A percentile compares a stretch with the other conserved stretches of the same genome.
phyloP scores from a whole-genome alignment of 2,329 filamentous ascomycete species.

The Verticillium alfalfae region DNA sequence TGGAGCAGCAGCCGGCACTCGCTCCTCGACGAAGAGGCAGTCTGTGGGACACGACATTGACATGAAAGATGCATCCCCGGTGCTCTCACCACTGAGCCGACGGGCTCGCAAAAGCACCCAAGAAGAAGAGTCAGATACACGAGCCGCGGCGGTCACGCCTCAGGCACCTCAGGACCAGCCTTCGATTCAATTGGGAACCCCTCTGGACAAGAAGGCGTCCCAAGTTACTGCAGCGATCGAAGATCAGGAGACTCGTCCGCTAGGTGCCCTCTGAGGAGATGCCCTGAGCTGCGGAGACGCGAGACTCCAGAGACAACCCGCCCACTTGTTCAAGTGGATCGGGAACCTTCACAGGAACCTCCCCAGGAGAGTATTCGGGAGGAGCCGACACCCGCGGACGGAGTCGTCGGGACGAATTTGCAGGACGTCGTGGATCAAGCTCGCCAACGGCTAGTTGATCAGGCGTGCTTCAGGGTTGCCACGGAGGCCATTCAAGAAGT shows the following conservation, averaged over 20 bases:
- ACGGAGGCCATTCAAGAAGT: not conserved
- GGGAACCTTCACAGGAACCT: not conserved
- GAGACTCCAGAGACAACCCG: not conserved
- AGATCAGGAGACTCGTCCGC: not conserved
- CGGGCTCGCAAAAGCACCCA: not conserved
- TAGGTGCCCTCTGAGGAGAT: not conserved
- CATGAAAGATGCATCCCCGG: constrained; percentile 1
- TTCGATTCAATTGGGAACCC: not conserved
- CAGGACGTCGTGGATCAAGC: not conserved
- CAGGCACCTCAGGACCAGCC: not conserved
- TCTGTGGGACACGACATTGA: not conserved
- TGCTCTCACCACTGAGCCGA: not conserved
- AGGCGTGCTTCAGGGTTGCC: not conserved
- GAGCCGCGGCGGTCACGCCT: not conserved
- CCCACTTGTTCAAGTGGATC: not conserved
- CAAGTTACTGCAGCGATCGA: not conserved
- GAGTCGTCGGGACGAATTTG: not conserved
- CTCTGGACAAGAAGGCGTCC: not conserved
- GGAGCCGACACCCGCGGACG: not conserved
- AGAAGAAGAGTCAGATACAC: not conserved
- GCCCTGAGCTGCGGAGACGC: not conserved
- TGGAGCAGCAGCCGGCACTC: constrained; percentile 6
- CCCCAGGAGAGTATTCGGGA: not conserved
- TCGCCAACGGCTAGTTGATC: not conserved
- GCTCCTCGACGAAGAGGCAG: constrained; percentile 5